These are phyloP conservation scores for Cladosporium sp. DNA, from an alignment of 2,329 filamentous ascomycete genomes.

Conservation along the genomic window DNA sequence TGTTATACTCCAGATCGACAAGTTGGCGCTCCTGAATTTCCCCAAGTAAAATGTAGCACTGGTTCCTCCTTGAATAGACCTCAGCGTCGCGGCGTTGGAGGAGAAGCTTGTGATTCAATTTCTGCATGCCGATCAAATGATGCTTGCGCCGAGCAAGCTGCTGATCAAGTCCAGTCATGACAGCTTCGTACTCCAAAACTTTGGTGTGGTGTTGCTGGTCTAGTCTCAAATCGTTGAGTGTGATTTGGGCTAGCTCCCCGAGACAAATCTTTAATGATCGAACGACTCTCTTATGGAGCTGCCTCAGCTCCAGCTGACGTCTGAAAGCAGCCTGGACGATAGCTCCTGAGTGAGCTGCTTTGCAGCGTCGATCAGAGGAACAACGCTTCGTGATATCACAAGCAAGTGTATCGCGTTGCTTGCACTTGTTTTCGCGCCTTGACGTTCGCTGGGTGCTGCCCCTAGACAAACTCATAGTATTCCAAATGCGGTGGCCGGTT, in stretches of 20 bases:
- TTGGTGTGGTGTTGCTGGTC: constrained; percentile 52
- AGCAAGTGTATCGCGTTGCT: too few species aligned
- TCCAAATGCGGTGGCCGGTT: too few species aligned
- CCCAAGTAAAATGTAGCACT: constrained; percentile 30
- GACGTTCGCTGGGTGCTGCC: too few species aligned
- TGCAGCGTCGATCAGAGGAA: constrained; percentile 35
- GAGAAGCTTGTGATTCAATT: constrained; percentile 35
- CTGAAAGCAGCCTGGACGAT: constrained; percentile 45
- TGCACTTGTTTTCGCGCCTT: too few species aligned
- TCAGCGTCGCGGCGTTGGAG: constrained; percentile 34
- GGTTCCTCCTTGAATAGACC: constrained; percentile 33
- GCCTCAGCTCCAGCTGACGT: constrained; percentile 63
- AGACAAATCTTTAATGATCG: constrained; percentile 61
- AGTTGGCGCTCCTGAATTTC: constrained; percentile 26
- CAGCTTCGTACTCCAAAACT: constrained; percentile 49
- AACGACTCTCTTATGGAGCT: constrained; percentile 59
- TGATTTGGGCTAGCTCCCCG: constrained; percentile 61
- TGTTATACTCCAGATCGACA: constrained; percentile 27
- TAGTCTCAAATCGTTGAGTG: constrained; percentile 54
- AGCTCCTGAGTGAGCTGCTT: constrained; percentile 44
- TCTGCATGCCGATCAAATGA: constrained; percentile 35
- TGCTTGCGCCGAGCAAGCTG: constrained; percentile 39
- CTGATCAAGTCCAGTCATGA: constrained; percentile 51
- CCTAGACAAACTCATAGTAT: too few species aligned
- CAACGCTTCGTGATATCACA: constrained; percentile 6